Conservation (phyloP, 306 rosid genomes). For the Inga oerstediana region DNA sequence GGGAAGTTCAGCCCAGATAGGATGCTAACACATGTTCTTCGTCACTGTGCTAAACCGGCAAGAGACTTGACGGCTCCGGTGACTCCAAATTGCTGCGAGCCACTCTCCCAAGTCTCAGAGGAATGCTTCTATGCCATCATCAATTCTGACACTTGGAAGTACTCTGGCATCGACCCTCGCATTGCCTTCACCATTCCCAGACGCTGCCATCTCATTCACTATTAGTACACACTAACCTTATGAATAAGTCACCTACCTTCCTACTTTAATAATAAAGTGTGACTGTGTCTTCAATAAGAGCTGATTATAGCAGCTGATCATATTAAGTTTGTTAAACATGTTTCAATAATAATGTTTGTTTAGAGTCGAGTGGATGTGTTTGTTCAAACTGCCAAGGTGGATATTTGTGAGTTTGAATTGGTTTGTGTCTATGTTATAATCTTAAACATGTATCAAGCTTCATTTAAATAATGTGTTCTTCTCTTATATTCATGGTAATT, state of each 20-base stretch:
- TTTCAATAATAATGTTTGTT: not conserved
- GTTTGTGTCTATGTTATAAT: too few species aligned
- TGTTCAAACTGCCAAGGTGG: not conserved
- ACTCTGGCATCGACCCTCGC: not conserved
- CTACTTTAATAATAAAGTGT: not conserved
- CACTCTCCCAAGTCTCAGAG: not conserved
- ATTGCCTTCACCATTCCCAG: not conserved
- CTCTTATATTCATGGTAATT: too few species aligned
- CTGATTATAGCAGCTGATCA: not conserved
- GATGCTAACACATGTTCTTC: not conserved
- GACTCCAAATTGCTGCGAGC: not conserved
- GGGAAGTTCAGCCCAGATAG: not conserved
- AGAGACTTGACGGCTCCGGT: not conserved
- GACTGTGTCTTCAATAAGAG: not conserved
- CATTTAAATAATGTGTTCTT: too few species aligned
- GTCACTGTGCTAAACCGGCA: not conserved
- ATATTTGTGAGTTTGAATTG: too few species aligned
- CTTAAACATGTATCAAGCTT: too few species aligned
- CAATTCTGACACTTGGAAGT: not conserved
- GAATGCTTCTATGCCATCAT: not conserved
- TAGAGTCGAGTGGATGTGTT: too few species aligned
- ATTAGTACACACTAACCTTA: too few species aligned
- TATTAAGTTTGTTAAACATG: too few species aligned
- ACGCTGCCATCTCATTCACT: not conserved
- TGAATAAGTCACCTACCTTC: not conserved